Percentiles rank a stretch among this genome's conserved stretches.
These are phyloP conservation scores for Ceratocystis alfenasii DNA, from an alignment of 2,329 filamentous ascomycete genomes.

Conservation along the genomic window DNA sequence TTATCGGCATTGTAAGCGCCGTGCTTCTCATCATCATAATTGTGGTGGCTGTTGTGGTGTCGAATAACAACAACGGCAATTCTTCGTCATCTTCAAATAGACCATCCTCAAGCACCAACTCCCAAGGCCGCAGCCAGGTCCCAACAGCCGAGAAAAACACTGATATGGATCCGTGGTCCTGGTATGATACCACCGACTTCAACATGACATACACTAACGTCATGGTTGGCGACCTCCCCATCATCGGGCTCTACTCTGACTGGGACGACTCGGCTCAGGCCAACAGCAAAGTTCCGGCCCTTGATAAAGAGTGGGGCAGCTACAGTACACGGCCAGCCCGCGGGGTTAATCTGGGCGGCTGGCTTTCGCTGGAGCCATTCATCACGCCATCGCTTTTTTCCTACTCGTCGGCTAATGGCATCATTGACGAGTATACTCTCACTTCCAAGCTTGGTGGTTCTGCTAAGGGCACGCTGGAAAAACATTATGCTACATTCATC, in stretches of 20 bases:
- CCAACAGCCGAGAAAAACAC: constrained; percentile 58
- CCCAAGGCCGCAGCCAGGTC: constrained; percentile 44
- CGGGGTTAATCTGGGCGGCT: constrained; percentile 86
- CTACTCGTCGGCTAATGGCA: constrained; percentile 47
- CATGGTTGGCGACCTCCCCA: constrained; percentile 71
- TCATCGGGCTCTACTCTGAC: constrained; percentile 75
- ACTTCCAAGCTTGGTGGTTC: constrained; percentile 55
- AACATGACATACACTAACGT: constrained; percentile 86
- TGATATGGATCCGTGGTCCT: constrained; percentile 77
- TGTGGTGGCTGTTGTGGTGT: constrained; percentile 52
- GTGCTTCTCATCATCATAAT: constrained; percentile 55
- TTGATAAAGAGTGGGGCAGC: constrained; percentile 62
- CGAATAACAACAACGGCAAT: constrained; percentile 45
- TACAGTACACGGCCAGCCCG: constrained; percentile 71
- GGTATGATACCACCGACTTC: constrained; percentile 82
- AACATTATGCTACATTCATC: constrained; percentile 84
- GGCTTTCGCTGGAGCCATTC: constrained; percentile 87
- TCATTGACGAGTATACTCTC: constrained; percentile 84
- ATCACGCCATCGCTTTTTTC: constrained; percentile 88
- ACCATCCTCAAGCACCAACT: not conserved
- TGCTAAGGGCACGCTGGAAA: constrained; percentile 59
- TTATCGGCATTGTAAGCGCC: constrained; percentile 42
- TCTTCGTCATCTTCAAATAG: constrained; percentile 12
- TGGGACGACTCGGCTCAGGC: constrained; percentile 76
- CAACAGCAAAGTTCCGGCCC: constrained; percentile 66